Base-by-base conservation (phyloP, 208 protist genomes). In the Naegleria gruberi region DNA sequence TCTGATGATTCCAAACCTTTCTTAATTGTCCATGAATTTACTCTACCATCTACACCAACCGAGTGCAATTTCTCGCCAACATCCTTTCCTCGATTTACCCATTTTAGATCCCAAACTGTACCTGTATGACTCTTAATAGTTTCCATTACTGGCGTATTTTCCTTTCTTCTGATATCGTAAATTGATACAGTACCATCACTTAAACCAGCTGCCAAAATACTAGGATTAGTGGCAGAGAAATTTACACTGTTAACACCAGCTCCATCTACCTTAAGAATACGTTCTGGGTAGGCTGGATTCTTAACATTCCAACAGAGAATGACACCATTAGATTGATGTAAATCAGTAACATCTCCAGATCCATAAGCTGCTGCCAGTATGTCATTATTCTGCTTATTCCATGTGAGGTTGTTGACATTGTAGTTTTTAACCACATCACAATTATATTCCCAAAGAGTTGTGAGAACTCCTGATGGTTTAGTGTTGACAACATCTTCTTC, bases 241-340 rank as follows among this genome's bases (percentile, higher is more conserved):
- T 95, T 94, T 0, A 98, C 57, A n/a, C 96, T 87, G 23, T 95
- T 97, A 23, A 98, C 97, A 73, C 96, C 96, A n/a, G 95, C 93
- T 44, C 96, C 91, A n/a, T 83, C 45, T 15, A 97, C 94, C 41
- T 93, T 89, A 90, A 98, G 95, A 42, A 98, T 92, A 7, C 96
- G 93, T 92, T 98, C 96, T 4, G 96, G 97, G 7, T 95, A 93
- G 30, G 96, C 91, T 8, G 96, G 96, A 90, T 98, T 98, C 91
- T 98, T 98, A n/a, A 98, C 92, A n/a, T 97, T 98, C 97, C 98
- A 99, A 93, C 96, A 98, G 91, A 96, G 96, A 51, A 99, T 93
- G 89, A 98, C 92, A 23, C 97, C 97, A 55, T 94, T 23, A n/a
- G 12, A 23, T n/a, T 77, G 17, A 8, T 77, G 17, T 6, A 37